A percentile compares a stretch with the other conserved stretches of the same genome.
These are phyloP conservation scores for Diddensiella transvaalensis DNA, from an alignment of 805 yeast species.

Conservation along the genomic window DNA sequence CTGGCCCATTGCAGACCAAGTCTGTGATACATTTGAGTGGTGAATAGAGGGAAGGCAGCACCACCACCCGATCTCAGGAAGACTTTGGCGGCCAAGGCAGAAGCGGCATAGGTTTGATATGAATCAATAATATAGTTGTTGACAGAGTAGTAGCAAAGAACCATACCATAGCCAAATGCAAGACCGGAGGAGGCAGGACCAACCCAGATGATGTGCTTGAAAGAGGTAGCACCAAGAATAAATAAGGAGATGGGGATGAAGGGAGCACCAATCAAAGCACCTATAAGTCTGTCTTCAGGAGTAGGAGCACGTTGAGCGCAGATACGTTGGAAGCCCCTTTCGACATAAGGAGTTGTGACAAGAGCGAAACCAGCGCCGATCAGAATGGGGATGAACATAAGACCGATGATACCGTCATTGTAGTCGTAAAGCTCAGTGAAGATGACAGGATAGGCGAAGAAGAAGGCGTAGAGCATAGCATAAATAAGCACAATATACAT, in stretches of 20 bases:
- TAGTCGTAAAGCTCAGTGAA: conserved; percentile 67
- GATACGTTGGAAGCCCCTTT: conserved; percentile 52
- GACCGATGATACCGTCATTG: conserved; percentile 73
- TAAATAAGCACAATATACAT: conserved; percentile 84
- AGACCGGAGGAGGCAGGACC: conserved; percentile 57
- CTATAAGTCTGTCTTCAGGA: conserved; percentile 55
- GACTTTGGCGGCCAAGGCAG: conserved; percentile 61
- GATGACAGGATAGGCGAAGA: conserved; percentile 92
- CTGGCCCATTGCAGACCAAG: conserved; percentile 52
- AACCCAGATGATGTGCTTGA: conserved; percentile 43
- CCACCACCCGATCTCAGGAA: conserved; percentile 59
- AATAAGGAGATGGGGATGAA: conserved; percentile 50
- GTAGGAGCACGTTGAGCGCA: conserved; percentile 43
- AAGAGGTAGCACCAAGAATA: conserved; percentile 60
- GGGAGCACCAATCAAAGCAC: conserved; percentile 46
- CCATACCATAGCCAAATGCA: conserved; percentile 52
- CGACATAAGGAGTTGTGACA: conserved; percentile 69
- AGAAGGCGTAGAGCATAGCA: conserved; percentile 87
- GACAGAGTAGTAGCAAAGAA: conserved; percentile 63
- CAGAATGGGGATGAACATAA: conserved; percentile 85
- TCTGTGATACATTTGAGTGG: conserved; percentile 50
- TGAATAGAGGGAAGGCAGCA: conserved; percentile 56
- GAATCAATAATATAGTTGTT: conserved; percentile 75
- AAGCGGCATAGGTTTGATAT: conserved; percentile 57
- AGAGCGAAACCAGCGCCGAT: conserved; percentile 81